Conservation (phyloP, 257 asterid genomes). For the Solanum chiquidenum region DNA sequence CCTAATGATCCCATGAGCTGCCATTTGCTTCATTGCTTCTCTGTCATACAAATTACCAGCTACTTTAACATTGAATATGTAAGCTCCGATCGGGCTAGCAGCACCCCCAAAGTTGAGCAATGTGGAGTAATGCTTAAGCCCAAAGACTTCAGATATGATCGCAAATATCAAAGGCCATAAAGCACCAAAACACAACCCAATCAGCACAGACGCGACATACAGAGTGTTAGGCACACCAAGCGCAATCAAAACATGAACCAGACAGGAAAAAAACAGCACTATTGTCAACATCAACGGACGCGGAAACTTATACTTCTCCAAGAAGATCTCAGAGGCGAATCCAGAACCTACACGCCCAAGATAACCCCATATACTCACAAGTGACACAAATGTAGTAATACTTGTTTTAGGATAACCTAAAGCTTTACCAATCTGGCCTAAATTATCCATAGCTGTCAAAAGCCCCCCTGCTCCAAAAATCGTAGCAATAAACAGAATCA, state of each 20-base stretch:
- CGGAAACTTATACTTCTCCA: constrained; percentile 29
- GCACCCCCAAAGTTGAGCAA: constrained; percentile 43
- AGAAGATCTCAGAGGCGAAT: constrained; percentile 24
- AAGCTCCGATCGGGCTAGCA: constrained; percentile 46
- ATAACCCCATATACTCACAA: constrained; percentile 46
- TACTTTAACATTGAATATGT: constrained; percentile 35
- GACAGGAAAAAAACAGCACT: constrained; percentile 27
- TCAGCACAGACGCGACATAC: constrained; percentile 22
- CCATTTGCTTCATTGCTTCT: constrained; percentile 34
- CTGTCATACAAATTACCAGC: constrained; percentile 39
- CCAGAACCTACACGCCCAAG: constrained; percentile 40
- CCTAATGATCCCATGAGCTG: constrained; percentile 20
- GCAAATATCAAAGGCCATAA: constrained; percentile 36
- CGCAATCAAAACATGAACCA: constrained; percentile 33
- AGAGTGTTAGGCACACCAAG: constrained; percentile 27
- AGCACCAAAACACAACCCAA: constrained; percentile 39
- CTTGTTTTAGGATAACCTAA: constrained; percentile 28
- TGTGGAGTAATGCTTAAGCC: constrained; percentile 39
- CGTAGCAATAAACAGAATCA: constrained; percentile 22
- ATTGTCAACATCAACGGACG: constrained; percentile 30
- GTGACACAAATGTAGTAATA: constrained; percentile 34
- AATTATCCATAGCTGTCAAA: constrained; percentile 33
- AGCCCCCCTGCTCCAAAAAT: constrained; percentile 39
- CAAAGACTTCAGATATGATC: constrained; percentile 36
- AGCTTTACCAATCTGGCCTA: constrained; percentile 35